Evolutionary conservation across 1,139 yeast genomes (phyloP).

Genomic region (Maudiozyma humilis): DNA sequence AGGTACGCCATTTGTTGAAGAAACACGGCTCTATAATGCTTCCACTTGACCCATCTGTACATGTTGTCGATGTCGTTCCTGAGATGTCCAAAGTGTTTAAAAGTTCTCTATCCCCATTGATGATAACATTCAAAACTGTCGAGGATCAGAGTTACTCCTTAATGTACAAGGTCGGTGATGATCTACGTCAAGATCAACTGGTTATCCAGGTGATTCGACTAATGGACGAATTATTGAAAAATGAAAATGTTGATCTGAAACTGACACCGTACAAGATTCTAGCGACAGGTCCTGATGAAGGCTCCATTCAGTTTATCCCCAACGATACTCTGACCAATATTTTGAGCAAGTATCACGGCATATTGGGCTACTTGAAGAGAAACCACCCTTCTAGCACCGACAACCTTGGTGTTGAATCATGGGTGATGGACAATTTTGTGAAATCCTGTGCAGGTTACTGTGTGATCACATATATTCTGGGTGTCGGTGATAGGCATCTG

Average conservation of each 20-base stretch:
- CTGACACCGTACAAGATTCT: slow-evolving; percentile 84
- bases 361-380: slow-evolving; percentile 57
- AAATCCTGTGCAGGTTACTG: slow-evolving; percentile 97
- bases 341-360: slow-evolving; percentile 63
- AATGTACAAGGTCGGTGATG: slow-evolving; percentile 95
- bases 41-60: slow-evolving; percentile 35
- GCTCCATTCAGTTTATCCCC: slow-evolving; percentile 87
- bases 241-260: slow-evolving; percentile 82
- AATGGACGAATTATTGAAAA: slow-evolving; percentile 82
- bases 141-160: slow-evolving; percentile 46
- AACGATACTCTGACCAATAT: slow-evolving; percentile 85
- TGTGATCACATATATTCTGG: slow-evolving; percentile 86
- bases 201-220: slow-evolving; percentile 85
- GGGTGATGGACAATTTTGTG: slow-evolving; percentile 87
- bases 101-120: slow-evolving; percentile 81
- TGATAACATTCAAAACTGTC: slow-evolving; percentile 69
- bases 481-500: slow-evolving; percentile 95
- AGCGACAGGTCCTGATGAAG: slow-evolving; percentile 86
- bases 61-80: slow-evolving; percentile 69
- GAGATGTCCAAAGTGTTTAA: slow-evolving; percentile 82
- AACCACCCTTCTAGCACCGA: slow-evolving; percentile 54
- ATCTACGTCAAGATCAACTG: slow-evolving; percentile 89
- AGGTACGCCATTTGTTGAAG: slow-evolving; percentile 26
- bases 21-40: slow-evolving; percentile 23
- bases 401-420: slow-evolving; percentile 64